A percentile compares a stretch with the other conserved stretches of the same genome.
Conservation (phyloP, 257 asterid species). For the Henckelia pumila region DNA sequence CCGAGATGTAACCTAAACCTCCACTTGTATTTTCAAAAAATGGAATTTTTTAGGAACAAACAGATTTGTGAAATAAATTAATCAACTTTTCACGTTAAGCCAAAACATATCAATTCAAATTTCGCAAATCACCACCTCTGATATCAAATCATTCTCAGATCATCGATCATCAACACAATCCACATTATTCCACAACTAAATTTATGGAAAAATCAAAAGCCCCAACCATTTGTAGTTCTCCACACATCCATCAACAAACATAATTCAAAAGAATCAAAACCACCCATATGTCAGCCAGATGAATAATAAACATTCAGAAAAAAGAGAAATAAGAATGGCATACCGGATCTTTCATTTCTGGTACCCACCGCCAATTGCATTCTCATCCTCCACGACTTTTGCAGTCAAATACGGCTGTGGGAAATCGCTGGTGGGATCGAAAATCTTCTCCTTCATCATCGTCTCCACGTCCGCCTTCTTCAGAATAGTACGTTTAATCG, state of each 20-base stretch:
- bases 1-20: neutral
- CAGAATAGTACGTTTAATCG: slow-evolving; percentile 65
- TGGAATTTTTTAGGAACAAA: too few species aligned
- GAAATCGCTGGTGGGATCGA: slow-evolving; percentile 51
- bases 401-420: slow-evolving; percentile 72
- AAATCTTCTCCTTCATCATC: slow-evolving; percentile 68
- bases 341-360: slow-evolving; percentile 48
- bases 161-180: neutral
- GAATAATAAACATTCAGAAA: neutral
- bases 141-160: neutral
- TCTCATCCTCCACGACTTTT: slow-evolving; percentile 52
- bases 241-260: slow-evolving; percentile 3
- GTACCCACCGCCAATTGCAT: slow-evolving; percentile 78
- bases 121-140: neutral
- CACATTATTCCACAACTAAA: neutral
- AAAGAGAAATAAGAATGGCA: neutral
- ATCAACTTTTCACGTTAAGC: neutral
- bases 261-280: slow-evolving; percentile 3
- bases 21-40: neutral
- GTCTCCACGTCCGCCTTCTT: slow-evolving; percentile 77
- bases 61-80: too few species aligned
- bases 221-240: neutral
- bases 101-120: neutral
- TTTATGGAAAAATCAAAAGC: neutral
- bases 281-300: neutral